Conservation (phyloP, 2,329 filamentous ascomycete genomes). For the Hymenoscyphus linearis region DNA sequence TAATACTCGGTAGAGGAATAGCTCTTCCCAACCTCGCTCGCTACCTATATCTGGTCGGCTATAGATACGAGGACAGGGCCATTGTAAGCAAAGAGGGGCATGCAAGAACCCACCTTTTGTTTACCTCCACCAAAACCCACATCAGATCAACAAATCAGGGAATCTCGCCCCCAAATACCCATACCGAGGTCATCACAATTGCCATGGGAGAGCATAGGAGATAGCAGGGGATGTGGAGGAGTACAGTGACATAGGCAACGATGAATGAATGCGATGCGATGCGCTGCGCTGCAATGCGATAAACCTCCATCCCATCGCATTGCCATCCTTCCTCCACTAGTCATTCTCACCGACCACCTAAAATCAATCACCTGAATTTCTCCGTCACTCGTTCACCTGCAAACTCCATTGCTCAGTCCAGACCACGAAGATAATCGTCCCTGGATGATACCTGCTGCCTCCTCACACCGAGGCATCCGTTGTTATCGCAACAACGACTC, state of each 20-base stretch:
- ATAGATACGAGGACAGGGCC: neutral
- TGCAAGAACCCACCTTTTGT: neutral
- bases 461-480: neutral
- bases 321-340: neutral
- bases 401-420: neutral
- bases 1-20: neutral
- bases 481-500: neutral
- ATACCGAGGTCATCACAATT: neutral
- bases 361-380: neutral
- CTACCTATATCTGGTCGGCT: neutral
- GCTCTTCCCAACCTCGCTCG: neutral
- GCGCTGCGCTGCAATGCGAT: neutral
- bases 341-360: neutral
- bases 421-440: neutral
- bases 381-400: constrained; percentile 8
- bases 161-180: neutral
- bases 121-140: neutral
- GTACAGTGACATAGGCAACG: neutral
- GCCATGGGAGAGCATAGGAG: too few relatives aligned
- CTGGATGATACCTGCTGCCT: neutral
- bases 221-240: neutral
- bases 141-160: neutral
- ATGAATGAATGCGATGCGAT: neutral
- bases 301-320: neutral
- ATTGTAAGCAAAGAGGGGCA: neutral